Base-by-base conservation (phyloP, 768 basidiomycete species). In the Cystobasidium onofrii region DNA sequence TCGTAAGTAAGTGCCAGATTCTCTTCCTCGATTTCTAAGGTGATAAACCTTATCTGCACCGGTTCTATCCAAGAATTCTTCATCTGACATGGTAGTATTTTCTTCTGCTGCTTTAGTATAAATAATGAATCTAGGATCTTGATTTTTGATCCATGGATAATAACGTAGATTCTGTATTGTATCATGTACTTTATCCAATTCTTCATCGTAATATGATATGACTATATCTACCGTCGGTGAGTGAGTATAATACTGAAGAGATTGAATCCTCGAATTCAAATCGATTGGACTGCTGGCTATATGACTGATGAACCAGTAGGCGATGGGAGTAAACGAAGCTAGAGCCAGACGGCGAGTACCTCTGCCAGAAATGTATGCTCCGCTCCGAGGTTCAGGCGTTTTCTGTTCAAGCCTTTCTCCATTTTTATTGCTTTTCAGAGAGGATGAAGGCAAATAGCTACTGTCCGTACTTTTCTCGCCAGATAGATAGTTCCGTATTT, bases 1-100 rank as follows among this genome's bases (percentile, higher is more conserved):
- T 33, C 33, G 3, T 23, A 75, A 41, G 54, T 75, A 75, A 20
- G 57, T 75, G 6, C 64, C 74, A n/a, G 43, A 41, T 60, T 75
- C 74, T 46, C 74, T 50, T n/a, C 74, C 74, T 23, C 31, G 17
- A 34, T 75, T 75, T 17, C 18, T 39, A 1, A 75, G 43, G 9
- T 72, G 29, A 33, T 31, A 25, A n/a, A 75, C 74, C 25, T 63
- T 25, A 46, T 75, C 73, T 2, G 43, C 34, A 9, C 73, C 61
- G 18, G 44, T 46, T 13, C 20, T 57, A 33, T 6, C 17, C 23
- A 44, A 15, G 18, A 75, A 73, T 9, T 55, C 62, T 1, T 63
- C 54, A 17, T 34, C 69, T 27, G 52, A 9, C n/a, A 52, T 34
- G 2, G 74, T 27, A 29, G 39, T n/a, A 36, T 75, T 66, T 3